These are phyloP conservation scores for Bacidia rubella DNA, from an alignment of 495 filamentous ascomycete species.

Conservation along the genomic window DNA sequence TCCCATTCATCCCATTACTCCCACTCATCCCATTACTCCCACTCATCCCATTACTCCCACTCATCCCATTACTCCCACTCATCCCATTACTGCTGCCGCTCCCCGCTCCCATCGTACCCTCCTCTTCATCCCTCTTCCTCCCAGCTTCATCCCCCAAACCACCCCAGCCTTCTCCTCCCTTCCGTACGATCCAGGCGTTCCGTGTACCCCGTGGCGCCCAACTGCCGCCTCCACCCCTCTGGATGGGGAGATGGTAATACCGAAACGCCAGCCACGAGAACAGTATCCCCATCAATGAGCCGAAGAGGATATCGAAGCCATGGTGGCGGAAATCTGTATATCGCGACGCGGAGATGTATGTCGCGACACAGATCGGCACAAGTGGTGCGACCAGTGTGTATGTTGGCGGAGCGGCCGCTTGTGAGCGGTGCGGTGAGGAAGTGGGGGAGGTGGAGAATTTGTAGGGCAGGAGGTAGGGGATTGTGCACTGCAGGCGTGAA, in stretches of 20 bases:
- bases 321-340: conserved; percentile 51
- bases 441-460: not conserved
- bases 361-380: conserved; percentile 42
- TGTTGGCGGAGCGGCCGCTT: conserved; percentile 45
- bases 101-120: not conserved
- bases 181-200: not conserved
- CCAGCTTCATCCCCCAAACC: not conserved
- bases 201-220: conserved; percentile 31
- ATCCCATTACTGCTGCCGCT: not conserved
- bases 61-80: not conserved
- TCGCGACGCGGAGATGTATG: conserved; percentile 47
- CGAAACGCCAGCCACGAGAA: conserved; percentile 44
- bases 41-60: not conserved
- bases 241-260: conserved; percentile 57
- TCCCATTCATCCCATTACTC: not conserved
- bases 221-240: conserved; percentile 40
- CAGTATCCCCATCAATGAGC: conserved; percentile 40
- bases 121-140: not conserved
- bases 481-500: conserved; percentile 46
- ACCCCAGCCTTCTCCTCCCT: not conserved
- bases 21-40: not conserved
- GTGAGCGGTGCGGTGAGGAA: conserved; percentile 23
- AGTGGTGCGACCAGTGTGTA: conserved; percentile 42
- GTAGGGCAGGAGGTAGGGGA: conserved; percentile 44
- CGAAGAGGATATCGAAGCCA: conserved; percentile 50